phyloP scores from a whole-genome alignment of 2,329 filamentous ascomycete genomes.

The Claviceps spartinae region DNA sequence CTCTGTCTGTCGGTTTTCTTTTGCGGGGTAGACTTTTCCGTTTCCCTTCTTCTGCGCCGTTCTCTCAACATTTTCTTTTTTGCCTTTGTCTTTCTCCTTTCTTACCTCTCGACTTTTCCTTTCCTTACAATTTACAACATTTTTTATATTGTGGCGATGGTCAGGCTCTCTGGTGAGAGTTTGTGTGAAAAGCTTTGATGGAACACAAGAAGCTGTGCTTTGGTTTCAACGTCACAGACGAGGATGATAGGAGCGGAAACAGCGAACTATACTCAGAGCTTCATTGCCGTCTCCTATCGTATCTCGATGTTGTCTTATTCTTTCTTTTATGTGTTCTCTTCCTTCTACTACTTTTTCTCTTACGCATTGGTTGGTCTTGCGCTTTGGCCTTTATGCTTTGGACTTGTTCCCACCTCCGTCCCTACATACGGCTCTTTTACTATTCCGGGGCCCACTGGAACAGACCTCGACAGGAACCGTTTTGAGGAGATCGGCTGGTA shows the following conservation, averaged over 20 bases:
- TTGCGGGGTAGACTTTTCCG: too few species aligned
- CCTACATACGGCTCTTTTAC: too few species aligned
- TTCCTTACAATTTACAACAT: slow-evolving; percentile 20
- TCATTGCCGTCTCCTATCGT: slow-evolving; percentile 10
- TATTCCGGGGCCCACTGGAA: background rate
- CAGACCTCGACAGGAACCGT: background rate
- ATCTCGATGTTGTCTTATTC: slow-evolving; percentile 2
- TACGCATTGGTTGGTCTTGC: background rate
- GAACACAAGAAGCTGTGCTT: slow-evolving; percentile 14
- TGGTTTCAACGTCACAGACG: slow-evolving; percentile 8
- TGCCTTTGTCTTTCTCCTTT: slow-evolving; percentile 5
- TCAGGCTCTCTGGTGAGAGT: slow-evolving; percentile 16
- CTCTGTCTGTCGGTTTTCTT: too few species aligned
- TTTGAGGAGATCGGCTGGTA: background rate
- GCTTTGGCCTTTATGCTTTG: background rate
- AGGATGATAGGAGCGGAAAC: background rate
- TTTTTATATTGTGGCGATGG: slow-evolving; percentile 20
- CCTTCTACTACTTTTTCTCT: slow-evolving; percentile 1
- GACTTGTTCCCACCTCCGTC: too few species aligned
- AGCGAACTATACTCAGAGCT: slow-evolving; percentile 12
- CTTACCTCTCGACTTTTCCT: background rate
- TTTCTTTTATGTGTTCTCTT: slow-evolving; percentile 5
- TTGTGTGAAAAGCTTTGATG: slow-evolving; percentile 15
- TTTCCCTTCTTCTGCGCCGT: too few species aligned
- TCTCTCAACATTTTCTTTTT: too few species aligned